Base-by-base conservation (phyloP, 2,329 filamentous ascomycete species). In the Davidsoniella neocaledoniae region DNA sequence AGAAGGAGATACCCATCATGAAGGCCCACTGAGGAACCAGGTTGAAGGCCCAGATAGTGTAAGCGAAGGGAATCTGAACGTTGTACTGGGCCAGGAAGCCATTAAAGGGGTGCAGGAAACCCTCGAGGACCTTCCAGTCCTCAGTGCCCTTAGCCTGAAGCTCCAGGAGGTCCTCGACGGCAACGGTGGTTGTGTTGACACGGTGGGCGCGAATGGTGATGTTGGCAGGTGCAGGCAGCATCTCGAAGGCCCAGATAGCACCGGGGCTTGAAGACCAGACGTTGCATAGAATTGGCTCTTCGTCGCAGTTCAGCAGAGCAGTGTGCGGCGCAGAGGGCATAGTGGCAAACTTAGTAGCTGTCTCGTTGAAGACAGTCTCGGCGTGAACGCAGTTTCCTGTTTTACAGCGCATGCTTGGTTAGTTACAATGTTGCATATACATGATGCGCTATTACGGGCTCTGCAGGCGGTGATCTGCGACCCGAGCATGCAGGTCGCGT, bases 91-190 rank as follows among this genome's bases (percentile, higher is more conserved):
- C 77, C 40, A 83, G 66, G 54, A 68, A 65, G 54, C 84, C 82
- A 58, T 85, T 75, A 60, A 86, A 82, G 54, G 84, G 84, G 63
- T 90, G 84, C 71, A 83, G 86, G 60, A 72, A 69, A 47, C 82
- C 80, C 56, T 84, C 77, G 50, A 72, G 61, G 39, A 64, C 60
- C 29, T 58, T 60, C 59, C 71, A 69, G 57, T 66, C 66, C 53
- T 59, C 60, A 41, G 62, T 61, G 56, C 76, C 74, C 60, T 77
- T 62, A 53, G 72, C 63, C 56, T 76, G 71, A 49, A 85, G 66
- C 52, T 75, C 67, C 47, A 75, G 66, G 55, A 87, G 71, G 50
- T 79, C 76, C 52, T 79, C 71, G 33, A 76, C 66, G 17, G 79
- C 81, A 52, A 77, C 74, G 53, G 76, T 78, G 55, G 81, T 85